Evolutionary conservation across 805 yeast species (phyloP).

Genomic region (Clavispora vitiphila): DNA sequence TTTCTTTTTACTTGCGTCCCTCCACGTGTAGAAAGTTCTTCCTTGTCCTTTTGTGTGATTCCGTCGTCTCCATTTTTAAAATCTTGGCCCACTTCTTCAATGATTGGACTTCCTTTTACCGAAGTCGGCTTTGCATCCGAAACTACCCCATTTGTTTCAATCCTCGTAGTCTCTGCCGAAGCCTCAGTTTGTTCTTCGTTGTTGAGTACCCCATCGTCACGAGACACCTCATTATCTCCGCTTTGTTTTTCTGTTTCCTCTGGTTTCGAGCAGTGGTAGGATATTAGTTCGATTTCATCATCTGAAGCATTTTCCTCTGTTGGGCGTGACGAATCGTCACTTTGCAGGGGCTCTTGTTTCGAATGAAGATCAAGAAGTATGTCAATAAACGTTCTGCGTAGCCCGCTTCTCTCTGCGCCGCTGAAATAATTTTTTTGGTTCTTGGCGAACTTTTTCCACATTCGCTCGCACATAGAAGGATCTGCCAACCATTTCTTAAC

Average conservation of each 20-base stretch:
- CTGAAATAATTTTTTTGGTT: conserved; percentile 2
- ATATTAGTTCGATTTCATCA: conserved; percentile 20
- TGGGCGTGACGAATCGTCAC: neutral
- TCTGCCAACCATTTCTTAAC: conserved; percentile 52
- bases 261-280: conserved; percentile 7
- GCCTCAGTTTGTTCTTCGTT: neutral
- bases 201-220: too few species aligned
- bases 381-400: conserved; percentile 11
- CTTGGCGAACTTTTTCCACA: conserved; percentile 38
- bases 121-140: too few species aligned
- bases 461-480: conserved; percentile 41
- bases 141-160: neutral
- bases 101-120: too few species aligned
- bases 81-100: neutral
- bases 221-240: neutral
- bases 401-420: conserved; percentile 9
- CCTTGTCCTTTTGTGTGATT: neutral
- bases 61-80: neutral
- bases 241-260: neutral
- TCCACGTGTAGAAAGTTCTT: neutral
- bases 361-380: conserved; percentile 11
- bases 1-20: neutral
- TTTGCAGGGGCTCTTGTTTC: conserved; percentile 5
- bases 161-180: neutral
- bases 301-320: conserved; percentile 11